These are phyloP conservation scores for Podospora comata DNA, from an alignment of 495 filamentous ascomycete genomes.

Conservation along the genomic window DNA sequence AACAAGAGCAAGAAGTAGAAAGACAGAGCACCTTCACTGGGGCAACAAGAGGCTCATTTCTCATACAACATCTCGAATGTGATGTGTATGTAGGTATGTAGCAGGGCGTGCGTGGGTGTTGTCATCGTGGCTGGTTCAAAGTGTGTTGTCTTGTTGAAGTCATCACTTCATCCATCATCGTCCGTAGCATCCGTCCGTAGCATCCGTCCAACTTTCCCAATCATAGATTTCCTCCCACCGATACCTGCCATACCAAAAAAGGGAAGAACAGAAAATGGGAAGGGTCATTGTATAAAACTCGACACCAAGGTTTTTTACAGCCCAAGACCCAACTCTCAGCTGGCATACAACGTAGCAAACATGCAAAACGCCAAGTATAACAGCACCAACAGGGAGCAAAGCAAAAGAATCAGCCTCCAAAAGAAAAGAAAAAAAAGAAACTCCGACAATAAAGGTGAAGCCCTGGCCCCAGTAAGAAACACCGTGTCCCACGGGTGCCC, in stretches of 20 bases:
- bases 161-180: conserved; percentile 23
- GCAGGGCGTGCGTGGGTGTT: background rate
- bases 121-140: background rate
- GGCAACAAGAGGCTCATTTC: background rate
- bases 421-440: background rate
- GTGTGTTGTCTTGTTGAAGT: conserved; percentile 11
- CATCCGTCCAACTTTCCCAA: conserved; percentile 8
- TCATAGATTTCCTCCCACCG: conserved; percentile 5
- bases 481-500: background rate
- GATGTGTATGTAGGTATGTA: background rate
- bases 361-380: conserved; percentile 12
- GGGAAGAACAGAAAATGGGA: conserved; percentile 11
- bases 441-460: background rate
- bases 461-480: background rate
- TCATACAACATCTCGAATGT: background rate
- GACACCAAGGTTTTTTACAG: background rate
- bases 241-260: conserved; percentile 13
- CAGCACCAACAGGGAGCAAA: conserved; percentile 10
- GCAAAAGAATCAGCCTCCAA: background rate
- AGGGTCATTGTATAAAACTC: background rate
- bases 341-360: background rate
- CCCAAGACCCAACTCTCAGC: background rate
- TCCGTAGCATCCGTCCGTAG: conserved; percentile 8
- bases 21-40: background rate
- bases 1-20: background rate